Conservation (phyloP, 768 basidiomycete species). For the Psilocybe cyanescens region DNA sequence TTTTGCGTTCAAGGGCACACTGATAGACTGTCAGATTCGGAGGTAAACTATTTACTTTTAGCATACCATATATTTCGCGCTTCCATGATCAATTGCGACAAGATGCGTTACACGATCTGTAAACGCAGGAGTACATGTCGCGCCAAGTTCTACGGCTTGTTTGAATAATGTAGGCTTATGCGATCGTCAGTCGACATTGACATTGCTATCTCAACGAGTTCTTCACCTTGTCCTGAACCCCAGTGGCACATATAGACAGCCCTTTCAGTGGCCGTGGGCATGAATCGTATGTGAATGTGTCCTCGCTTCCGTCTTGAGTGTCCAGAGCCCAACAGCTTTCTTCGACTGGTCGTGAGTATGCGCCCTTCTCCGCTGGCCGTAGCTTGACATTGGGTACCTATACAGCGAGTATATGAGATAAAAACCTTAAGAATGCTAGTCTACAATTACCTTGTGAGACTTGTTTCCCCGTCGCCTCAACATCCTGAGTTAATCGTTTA, state of each 20-base stretch:
- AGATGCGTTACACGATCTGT: conserved; percentile 91
- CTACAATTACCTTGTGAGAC: conserved; percentile 57
- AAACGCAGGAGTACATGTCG: conserved; percentile 66
- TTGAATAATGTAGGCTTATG: conserved; percentile 70
- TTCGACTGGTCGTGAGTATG: conserved; percentile 32
- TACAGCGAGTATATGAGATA: neutral
- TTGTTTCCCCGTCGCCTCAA: conserved; percentile 64
- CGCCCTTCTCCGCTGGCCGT: conserved; percentile 58
- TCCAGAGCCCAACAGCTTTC: conserved; percentile 49
- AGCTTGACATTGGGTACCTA: conserved; percentile 86
- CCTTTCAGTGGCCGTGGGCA: conserved; percentile 73
- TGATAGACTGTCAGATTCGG: conserved; percentile 32
- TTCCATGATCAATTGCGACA: conserved; percentile 77
- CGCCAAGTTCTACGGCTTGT: conserved; percentile 83
- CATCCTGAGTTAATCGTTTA: neutral
- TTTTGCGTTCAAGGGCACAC: conserved; percentile 82
- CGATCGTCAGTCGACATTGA: neutral
- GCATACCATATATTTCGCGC: conserved; percentile 80
- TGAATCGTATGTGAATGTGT: conserved; percentile 46
- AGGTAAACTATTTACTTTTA: neutral
- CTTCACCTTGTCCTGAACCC: conserved; percentile 76
- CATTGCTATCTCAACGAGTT: neutral
- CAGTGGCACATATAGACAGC: conserved; percentile 74
- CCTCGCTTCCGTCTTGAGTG: conserved; percentile 51
- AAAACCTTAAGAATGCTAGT: neutral